Evolutionary conservation across 768 basidiomycete species (phyloP).

Genomic region (Dentipellis fragilis): DNA sequence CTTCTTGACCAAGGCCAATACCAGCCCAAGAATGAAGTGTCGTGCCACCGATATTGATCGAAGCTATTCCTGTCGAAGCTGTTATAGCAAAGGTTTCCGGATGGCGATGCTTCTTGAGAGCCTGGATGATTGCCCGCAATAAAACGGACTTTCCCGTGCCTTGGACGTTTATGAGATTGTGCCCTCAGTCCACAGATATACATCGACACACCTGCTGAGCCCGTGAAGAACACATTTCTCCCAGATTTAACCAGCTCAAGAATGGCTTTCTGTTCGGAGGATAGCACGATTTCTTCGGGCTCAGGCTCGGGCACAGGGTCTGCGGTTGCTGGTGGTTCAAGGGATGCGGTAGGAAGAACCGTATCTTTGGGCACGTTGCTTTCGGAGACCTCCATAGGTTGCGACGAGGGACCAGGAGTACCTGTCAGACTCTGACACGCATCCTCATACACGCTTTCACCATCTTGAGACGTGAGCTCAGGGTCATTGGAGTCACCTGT

Average conservation of each 20-base stretch:
- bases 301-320: no score
- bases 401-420: no score
- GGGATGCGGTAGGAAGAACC: no score
- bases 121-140: slow-evolving; percentile 60
- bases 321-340: no score
- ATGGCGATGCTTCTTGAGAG: slow-evolving; percentile 19
- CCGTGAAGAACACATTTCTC: slow-evolving; percentile 75
- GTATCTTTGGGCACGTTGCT: no score
- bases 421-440: no score
- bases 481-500: slow-evolving; percentile 2
- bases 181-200: neutral
- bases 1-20: slow-evolving; percentile 61
- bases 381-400: no score
- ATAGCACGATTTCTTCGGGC: slow-evolving; percentile 25
- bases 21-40: slow-evolving; percentile 83
- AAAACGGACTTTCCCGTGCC: slow-evolving; percentile 82
- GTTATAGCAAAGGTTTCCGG: slow-evolving; percentile 53
- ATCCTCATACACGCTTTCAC: no score
- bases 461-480: no score
- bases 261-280: slow-evolving; percentile 41
- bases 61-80: slow-evolving; percentile 72
- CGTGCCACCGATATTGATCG: slow-evolving; percentile 72
- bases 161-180: slow-evolving; percentile 12
- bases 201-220: slow-evolving; percentile 55
- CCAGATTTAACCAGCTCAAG: slow-evolving; percentile 45